Conservation (phyloP, 805 yeast species). For the Zygosaccharomyces siamensis region DNA sequence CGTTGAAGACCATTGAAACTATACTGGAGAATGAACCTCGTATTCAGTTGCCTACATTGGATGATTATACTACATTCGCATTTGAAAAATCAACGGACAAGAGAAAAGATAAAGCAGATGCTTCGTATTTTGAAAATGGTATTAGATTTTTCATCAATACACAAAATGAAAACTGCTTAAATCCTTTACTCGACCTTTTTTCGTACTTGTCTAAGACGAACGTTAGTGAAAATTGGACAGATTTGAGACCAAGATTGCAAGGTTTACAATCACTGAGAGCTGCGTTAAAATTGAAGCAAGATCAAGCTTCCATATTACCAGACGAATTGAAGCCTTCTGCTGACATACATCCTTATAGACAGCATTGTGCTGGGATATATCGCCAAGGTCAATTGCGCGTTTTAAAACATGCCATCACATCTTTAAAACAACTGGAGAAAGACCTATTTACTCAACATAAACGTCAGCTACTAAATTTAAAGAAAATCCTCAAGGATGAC, state of each 20-base stretch:
- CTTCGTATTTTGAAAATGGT: slow-evolving; percentile 29
- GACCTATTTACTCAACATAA: slow-evolving; percentile 41
- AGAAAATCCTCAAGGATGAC: slow-evolving; percentile 51
- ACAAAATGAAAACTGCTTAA: slow-evolving; percentile 15
- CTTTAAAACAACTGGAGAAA: slow-evolving; percentile 49
- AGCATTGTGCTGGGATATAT: slow-evolving; percentile 40
- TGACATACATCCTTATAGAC: slow-evolving; percentile 14
- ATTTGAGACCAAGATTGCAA: slow-evolving; percentile 51
- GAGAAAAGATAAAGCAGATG: slow-evolving; percentile 4
- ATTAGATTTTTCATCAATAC: slow-evolving; percentile 34
- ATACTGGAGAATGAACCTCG: slow-evolving; percentile 35
- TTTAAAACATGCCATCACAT: slow-evolving; percentile 41
- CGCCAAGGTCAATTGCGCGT: slow-evolving; percentile 46
- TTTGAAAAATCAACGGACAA: slow-evolving; percentile 22
- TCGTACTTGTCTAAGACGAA: slow-evolving; percentile 37
- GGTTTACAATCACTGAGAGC: slow-evolving; percentile 52
- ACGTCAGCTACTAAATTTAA: slow-evolving; percentile 43
- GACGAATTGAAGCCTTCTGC: slow-evolving; percentile 2
- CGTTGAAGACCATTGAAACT: slow-evolving; percentile 19
- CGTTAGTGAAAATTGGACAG: slow-evolving; percentile 26
- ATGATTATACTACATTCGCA: slow-evolving; percentile 41
- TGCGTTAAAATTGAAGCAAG: slow-evolving; percentile 49
- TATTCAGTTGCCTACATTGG: slow-evolving; percentile 36
- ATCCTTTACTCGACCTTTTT: slow-evolving; percentile 32
- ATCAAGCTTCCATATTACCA: slow-evolving; percentile 16